Evolutionary conservation across 106 monocot genomes (phyloP).

Genomic region (Allium sativum): DNA sequence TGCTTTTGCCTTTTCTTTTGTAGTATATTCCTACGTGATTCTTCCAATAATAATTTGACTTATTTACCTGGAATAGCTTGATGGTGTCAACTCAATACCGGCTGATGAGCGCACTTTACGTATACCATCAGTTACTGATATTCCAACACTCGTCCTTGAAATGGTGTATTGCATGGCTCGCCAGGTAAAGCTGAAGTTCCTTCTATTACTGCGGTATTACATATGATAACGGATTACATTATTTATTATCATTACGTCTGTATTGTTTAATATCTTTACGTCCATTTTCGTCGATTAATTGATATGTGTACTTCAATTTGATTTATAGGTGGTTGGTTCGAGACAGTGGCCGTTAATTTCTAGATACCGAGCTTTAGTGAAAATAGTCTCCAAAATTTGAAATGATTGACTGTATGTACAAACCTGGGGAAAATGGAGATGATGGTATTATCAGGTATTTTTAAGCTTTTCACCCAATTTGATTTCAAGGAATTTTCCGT

Average conservation of each 20-base stretch:
- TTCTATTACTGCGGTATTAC: slow-evolving; percentile 66
- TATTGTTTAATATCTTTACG: too few species aligned
- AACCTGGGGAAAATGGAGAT: slow-evolving; percentile 51
- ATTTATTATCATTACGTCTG: too few species aligned
- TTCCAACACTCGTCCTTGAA: slow-evolving; percentile 67
- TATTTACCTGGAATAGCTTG: slow-evolving; percentile 30
- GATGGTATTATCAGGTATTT: slow-evolving; percentile 52
- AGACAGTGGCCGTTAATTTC: slow-evolving; percentile 71
- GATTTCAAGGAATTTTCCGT: background rate
- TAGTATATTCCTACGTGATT: background rate
- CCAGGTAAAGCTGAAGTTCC: slow-evolving; percentile 47
- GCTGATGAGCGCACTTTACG: slow-evolving; percentile 21
- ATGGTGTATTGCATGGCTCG: slow-evolving; percentile 70
- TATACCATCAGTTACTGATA: slow-evolving; percentile 39
- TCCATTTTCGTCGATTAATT: too few species aligned
- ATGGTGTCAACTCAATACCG: slow-evolving; percentile 52
- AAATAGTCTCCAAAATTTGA: slow-evolving; percentile 67
- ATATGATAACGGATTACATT: too few species aligned
- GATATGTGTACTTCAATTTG: background rate
- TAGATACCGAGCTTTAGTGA: slow-evolving; percentile 62
- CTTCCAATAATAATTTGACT: background rate
- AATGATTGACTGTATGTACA: slow-evolving; percentile 63
- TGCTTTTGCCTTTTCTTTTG: background rate
- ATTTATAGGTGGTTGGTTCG: slow-evolving; percentile 62
- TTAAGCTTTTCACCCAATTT: background rate